Percentiles rank a stretch among this genome's conserved stretches.
phyloP scores from a whole-genome alignment of 225 moss, liverwort and hornwort species.

The Rhytidiadelphus loreus region DNA sequence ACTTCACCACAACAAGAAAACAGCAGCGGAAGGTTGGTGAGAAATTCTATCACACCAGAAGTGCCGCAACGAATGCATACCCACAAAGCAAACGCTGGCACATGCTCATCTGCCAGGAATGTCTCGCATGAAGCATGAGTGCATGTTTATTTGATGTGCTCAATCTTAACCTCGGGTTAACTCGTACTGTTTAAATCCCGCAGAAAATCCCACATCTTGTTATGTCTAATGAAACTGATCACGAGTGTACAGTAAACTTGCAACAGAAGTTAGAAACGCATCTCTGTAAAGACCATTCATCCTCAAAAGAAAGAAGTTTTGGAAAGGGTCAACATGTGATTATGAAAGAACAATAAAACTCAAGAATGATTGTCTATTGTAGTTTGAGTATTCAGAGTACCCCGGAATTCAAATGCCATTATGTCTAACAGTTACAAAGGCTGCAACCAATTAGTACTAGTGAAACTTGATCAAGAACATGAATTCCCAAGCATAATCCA shows the following conservation, averaged over 20 bases:
- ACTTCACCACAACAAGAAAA: neutral
- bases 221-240: neutral
- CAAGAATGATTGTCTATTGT: neutral
- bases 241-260: neutral
- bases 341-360: neutral
- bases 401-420: neutral
- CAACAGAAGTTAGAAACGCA: neutral
- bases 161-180: neutral
- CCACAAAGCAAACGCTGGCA: neutral
- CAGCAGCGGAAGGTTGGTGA: conserved; percentile 2
- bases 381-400: neutral
- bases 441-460: neutral
- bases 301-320: neutral
- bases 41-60: neutral
- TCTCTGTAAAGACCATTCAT: neutral
- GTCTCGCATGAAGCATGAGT: conserved; percentile 7
- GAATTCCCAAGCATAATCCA: neutral
- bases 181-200: neutral
- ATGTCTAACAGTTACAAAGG: neutral
- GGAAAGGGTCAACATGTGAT: neutral
- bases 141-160: neutral
- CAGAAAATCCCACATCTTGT: neutral
- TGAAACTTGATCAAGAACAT: neutral
- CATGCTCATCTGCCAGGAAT: neutral
- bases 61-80: neutral